Conservation (phyloP, 2,329 filamentous ascomycete species). For the Beauveria medogensis region DNA sequence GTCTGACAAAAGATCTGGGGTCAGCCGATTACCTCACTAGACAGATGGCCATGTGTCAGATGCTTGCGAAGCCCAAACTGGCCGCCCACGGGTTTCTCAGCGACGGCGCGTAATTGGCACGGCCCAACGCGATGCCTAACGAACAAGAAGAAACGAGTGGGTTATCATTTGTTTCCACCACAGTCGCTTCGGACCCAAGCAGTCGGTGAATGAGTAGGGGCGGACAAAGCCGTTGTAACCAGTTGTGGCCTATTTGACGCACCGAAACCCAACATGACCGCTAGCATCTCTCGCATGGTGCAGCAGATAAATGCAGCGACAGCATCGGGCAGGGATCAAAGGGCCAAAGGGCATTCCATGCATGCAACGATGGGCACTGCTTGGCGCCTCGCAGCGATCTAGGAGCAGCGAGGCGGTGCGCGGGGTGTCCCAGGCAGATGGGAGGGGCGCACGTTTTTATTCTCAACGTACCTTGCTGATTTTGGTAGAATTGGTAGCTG, state of each 20-base stretch:
- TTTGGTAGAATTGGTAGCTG: not conserved
- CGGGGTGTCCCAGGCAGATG: not conserved
- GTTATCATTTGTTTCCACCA: not conserved
- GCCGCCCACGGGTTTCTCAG: not conserved
- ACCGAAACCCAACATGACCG: not conserved
- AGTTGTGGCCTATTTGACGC: not conserved
- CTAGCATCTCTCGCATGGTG: not conserved
- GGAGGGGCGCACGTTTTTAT: not conserved
- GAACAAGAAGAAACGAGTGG: not conserved
- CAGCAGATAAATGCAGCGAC: not conserved
- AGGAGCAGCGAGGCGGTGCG: not conserved
- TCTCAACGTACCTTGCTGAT: not conserved
- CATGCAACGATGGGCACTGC: not conserved
- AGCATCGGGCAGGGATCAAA: not conserved
- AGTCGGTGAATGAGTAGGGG: not conserved
- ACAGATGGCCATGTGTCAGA: constrained; percentile 1
- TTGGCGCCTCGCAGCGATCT: not conserved
- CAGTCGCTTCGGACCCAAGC: not conserved
- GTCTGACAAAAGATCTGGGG: not conserved
- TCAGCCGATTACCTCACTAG: constrained; percentile 5
- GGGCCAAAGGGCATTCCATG: not conserved
- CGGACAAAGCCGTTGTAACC: not conserved
- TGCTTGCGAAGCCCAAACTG: not conserved
- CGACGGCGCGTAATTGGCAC: not conserved
- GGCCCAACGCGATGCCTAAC: not conserved